Conservation (phyloP, 305 asterid species). For the Fraxinus ornus region DNA sequence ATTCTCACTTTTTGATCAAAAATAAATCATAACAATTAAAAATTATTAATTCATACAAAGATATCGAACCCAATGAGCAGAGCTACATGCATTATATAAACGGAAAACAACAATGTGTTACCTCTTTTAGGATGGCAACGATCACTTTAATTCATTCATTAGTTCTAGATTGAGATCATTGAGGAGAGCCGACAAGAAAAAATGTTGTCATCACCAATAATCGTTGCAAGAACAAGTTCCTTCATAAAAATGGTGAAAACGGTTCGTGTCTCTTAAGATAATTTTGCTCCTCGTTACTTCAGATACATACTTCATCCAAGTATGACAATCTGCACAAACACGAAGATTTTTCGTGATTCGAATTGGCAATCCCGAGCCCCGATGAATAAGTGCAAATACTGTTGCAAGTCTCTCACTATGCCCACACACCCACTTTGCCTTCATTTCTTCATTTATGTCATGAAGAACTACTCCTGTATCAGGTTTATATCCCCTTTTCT, state of each 20-base stretch:
- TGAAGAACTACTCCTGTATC: constrained; percentile 47
- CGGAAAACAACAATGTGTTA: neutral
- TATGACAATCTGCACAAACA: constrained; percentile 57
- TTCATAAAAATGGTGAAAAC: constrained; percentile 49
- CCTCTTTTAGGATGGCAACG: neutral
- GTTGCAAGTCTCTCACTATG: constrained; percentile 53
- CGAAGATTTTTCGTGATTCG: constrained; percentile 54
- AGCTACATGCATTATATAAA: neutral
- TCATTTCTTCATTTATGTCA: constrained; percentile 41
- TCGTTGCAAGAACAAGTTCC: constrained; percentile 55
- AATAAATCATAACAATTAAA: too few relatives aligned
- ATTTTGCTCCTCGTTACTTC: constrained; percentile 34
- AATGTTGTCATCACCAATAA: constrained; percentile 40
- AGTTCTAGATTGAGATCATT: neutral
- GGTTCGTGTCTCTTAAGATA: constrained; percentile 45
- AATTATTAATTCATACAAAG: neutral
- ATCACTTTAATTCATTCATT: neutral
- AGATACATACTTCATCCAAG: constrained; percentile 51
- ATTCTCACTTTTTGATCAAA: neutral
- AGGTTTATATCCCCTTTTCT: constrained; percentile 35
- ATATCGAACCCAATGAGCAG: neutral
- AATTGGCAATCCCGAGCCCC: constrained; percentile 43
- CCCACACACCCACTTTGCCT: constrained; percentile 49
- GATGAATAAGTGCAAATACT: constrained; percentile 38
- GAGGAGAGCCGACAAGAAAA: neutral